These are phyloP conservation scores for Lactarius deliciosus DNA, from an alignment of 768 basidiomycete species.

Conservation along the genomic window DNA sequence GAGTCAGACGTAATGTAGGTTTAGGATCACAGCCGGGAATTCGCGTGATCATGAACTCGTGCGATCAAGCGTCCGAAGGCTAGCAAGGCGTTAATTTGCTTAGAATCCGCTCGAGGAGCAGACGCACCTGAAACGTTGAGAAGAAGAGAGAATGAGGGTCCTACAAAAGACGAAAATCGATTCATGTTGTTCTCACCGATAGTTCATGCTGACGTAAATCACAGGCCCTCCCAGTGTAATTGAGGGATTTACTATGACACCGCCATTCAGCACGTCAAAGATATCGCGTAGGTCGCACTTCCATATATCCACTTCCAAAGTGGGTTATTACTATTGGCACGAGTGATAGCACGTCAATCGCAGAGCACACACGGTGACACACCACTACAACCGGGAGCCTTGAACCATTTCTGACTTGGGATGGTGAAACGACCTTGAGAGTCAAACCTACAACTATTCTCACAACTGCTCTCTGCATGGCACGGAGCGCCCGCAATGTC, in stretches of 20 bases:
- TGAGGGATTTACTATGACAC: slow-evolving; percentile 29
- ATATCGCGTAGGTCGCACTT: slow-evolving; percentile 8
- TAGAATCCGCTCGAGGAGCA: neutral
- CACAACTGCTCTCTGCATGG: neutral
- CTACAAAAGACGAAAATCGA: neutral
- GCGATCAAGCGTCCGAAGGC: no score
- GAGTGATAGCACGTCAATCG: neutral
- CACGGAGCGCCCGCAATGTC: neutral
- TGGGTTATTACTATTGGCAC: neutral
- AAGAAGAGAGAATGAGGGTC: neutral
- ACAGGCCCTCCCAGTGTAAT: slow-evolving; percentile 29
- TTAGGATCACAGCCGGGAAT: no score
- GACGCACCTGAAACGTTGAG: slow-evolving; percentile 18
- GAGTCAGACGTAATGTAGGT: no score
- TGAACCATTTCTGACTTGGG: neutral
- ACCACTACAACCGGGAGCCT: slow-evolving; percentile 33
- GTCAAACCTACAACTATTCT: slow-evolving; percentile 24
- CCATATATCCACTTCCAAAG: slow-evolving; percentile 31
- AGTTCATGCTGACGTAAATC: slow-evolving; percentile 34
- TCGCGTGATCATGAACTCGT: no score
- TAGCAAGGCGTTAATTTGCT: neutral
- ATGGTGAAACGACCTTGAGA: slow-evolving; percentile 31
- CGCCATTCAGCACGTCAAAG: neutral
- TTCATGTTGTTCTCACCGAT: slow-evolving; percentile 16
- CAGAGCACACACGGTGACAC: slow-evolving; percentile 8